Percentiles rank a stretch among this genome's conserved stretches.
Evolutionary conservation across 352 stramenopile genomes (phyloP).

Genomic region (Phytophthora ohioensis): DNA sequence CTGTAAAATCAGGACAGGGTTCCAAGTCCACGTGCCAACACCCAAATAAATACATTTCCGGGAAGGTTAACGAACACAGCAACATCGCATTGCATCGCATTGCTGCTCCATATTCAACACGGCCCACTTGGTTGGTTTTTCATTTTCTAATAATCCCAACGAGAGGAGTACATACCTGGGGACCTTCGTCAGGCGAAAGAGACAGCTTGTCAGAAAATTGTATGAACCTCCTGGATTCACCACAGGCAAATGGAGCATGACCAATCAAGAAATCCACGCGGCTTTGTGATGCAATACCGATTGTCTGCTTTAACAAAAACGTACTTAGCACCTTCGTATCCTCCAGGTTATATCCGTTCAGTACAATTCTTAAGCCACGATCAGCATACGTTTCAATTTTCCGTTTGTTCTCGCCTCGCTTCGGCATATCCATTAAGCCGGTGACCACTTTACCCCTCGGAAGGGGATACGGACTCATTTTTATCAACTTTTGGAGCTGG

Average conservation of each 20-base stretch:
- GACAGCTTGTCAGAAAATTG: background rate
- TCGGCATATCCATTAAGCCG: background rate
- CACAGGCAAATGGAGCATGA: background rate
- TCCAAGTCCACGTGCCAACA: background rate
- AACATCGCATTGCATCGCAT: background rate
- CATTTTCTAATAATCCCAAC: background rate
- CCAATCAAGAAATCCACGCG: background rate
- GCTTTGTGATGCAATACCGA: background rate
- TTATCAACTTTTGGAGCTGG: background rate
- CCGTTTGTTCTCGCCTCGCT: background rate
- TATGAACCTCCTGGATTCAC: background rate
- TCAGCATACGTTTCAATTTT: background rate
- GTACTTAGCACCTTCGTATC: background rate
- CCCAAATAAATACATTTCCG: background rate
- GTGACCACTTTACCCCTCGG: background rate
- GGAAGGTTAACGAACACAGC: background rate
- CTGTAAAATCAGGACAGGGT: background rate
- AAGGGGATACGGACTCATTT: background rate
- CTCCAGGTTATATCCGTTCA: background rate
- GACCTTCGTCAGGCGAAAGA: background rate
- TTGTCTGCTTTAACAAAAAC: background rate
- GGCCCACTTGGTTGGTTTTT: background rate
- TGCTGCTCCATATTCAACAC: background rate
- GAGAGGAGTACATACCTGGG: background rate
- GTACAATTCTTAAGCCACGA: background rate